A percentile compares a stretch with the other conserved stretches of the same genome.
phyloP scores from a whole-genome alignment of 2,329 filamentous ascomycete genomes.

The Ceratocystiopsis sp. region DNA sequence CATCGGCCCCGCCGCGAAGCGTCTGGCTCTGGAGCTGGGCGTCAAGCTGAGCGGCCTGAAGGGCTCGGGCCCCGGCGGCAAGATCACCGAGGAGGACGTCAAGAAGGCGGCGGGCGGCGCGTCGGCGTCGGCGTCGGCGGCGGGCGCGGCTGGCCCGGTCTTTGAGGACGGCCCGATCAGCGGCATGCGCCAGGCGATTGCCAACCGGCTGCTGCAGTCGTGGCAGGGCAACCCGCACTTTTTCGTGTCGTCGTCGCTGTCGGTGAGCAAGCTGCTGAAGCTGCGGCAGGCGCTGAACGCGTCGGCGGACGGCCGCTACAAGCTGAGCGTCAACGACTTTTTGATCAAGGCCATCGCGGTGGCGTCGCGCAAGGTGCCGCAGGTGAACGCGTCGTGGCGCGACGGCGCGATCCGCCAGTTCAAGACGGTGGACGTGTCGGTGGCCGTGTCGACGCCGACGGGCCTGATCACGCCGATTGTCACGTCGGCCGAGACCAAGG shows the following conservation, averaged over 20 bases:
- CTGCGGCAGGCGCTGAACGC: slow-evolving; percentile 87
- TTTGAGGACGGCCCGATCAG: slow-evolving; percentile 75
- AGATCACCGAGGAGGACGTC: slow-evolving; percentile 82
- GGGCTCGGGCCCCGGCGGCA: slow-evolving; percentile 70
- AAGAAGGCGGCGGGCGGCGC: slow-evolving; percentile 56
- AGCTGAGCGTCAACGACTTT: slow-evolving; percentile 99
- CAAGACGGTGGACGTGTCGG: slow-evolving; percentile 84
- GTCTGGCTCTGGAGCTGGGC: slow-evolving; percentile 70
- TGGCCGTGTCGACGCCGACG: slow-evolving; percentile 81
- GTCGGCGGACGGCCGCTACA: slow-evolving; percentile 82
- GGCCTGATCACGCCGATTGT: slow-evolving; percentile 98
- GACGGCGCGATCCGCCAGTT: slow-evolving; percentile 82
- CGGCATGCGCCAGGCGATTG: slow-evolving; percentile 97
- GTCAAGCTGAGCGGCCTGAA: slow-evolving; percentile 54
- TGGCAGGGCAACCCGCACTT: slow-evolving; percentile 93
- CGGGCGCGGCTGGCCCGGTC: slow-evolving; percentile 37
- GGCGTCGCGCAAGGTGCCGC: slow-evolving; percentile 83
- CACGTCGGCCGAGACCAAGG: slow-evolving; percentile 70
- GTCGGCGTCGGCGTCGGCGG: slow-evolving; percentile 26
- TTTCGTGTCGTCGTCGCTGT: slow-evolving; percentile 83
- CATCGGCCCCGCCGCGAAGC: slow-evolving; percentile 56
- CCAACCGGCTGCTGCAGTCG: slow-evolving; percentile 75
- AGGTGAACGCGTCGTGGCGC: slow-evolving; percentile 92
- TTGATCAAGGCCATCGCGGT: slow-evolving; percentile 88
- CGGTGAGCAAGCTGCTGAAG: slow-evolving; percentile 89